Conservation (phyloP, 768 basidiomycete genomes). For the Botryobasidium botryosum region DNA sequence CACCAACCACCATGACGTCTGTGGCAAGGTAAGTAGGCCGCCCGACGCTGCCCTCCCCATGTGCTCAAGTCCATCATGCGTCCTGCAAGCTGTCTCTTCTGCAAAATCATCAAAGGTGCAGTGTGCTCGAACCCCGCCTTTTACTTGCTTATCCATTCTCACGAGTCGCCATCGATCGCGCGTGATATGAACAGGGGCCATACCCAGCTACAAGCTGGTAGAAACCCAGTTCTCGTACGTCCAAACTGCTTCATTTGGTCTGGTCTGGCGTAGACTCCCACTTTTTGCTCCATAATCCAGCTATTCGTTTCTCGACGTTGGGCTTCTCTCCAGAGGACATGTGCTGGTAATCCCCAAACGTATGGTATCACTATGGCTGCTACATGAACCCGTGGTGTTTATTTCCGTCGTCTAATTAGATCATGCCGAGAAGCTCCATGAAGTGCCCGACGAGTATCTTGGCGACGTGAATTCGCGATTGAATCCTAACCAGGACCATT, state of each 20-base stretch:
- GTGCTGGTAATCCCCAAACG: conserved; percentile 89
- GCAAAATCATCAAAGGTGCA: conserved; percentile 83
- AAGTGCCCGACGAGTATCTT: conserved; percentile 27
- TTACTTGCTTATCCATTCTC: neutral
- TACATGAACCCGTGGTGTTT: neutral
- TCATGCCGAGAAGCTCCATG: conserved; percentile 28
- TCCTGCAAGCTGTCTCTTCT: conserved; percentile 96
- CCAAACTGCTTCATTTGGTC: neutral
- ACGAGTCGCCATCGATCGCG: neutral
- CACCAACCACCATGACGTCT: no score
- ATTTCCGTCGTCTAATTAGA: conserved; percentile 15
- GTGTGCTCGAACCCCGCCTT: no score
- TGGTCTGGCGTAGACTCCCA: neutral
- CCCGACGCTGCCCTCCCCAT: no score
- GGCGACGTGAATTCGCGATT: conserved; percentile 23
- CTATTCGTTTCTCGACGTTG: conserved; percentile 84
- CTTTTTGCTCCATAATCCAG: no score
- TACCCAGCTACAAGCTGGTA: conserved; percentile 72
- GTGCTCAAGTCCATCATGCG: no score
- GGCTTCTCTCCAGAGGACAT: conserved; percentile 80
- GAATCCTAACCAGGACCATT: no score
- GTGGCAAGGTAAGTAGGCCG: no score
- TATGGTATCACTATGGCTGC: conserved; percentile 18
- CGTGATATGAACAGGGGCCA: conserved; percentile 41
- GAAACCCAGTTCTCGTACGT: conserved; percentile 60